Evolutionary conservation across 345 rosid genomes (phyloP).

Genomic region (Erucastrum elatum): DNA sequence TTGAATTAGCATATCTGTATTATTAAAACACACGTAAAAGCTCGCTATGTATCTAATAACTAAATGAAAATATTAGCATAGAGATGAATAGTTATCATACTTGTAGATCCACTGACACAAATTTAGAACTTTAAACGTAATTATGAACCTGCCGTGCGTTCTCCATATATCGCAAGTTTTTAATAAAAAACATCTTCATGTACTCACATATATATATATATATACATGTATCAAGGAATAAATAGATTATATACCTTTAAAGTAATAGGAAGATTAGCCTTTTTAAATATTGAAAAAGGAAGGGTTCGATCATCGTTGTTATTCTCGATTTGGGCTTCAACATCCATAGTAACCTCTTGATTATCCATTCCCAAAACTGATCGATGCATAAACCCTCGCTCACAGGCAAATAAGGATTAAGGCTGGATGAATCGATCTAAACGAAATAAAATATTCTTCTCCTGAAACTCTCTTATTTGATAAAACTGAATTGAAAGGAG

Average conservation of each 20-base stretch:
- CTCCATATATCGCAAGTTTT: neutral
- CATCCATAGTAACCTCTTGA: slow-evolving; percentile 32
- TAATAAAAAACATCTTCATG: neutral
- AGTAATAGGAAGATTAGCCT: slow-evolving; percentile 43
- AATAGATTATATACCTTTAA: slow-evolving; percentile 38
- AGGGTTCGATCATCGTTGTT: slow-evolving; percentile 17
- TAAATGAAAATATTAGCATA: neutral
- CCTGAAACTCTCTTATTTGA: neutral
- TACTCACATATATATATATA: too few species aligned
- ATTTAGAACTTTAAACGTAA: neutral
- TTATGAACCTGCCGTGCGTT: neutral
- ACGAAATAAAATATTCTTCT: neutral
- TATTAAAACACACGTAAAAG: neutral
- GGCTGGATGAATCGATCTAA: neutral
- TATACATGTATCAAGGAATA: slow-evolving; percentile 1
- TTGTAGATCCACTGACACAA: neutral
- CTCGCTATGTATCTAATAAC: neutral
- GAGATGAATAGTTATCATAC: neutral
- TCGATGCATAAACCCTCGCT: slow-evolving; percentile 11
- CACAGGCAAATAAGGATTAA: slow-evolving; percentile 9
- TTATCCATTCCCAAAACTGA: slow-evolving; percentile 20
- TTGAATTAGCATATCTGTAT: neutral
- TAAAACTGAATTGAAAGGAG: neutral
- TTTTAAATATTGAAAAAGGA: slow-evolving; percentile 40
- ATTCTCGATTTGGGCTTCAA: slow-evolving; percentile 40